A percentile compares a stretch with the other conserved stretches of the same genome.
phyloP scores from a whole-genome alignment of 371 early-diverging fungal species.

The Lichtheimia hyalospora region DNA sequence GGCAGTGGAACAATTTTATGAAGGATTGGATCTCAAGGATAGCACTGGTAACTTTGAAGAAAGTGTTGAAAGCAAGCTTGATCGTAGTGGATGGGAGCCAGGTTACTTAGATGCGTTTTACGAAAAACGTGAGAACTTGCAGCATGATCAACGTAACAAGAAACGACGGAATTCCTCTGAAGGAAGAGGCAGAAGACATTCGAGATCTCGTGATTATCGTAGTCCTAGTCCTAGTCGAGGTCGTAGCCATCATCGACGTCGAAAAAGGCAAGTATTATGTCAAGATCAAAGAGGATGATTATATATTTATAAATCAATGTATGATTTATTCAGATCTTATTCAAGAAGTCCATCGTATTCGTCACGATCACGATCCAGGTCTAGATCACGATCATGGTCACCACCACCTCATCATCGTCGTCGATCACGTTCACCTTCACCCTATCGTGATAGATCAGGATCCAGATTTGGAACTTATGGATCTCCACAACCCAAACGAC shows the following conservation, averaged over 20 bases:
- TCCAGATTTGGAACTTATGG: too few relatives aligned
- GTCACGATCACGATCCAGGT: slow-evolving; percentile 18
- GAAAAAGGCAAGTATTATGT: not conserved
- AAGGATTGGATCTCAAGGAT: slow-evolving; percentile 33
- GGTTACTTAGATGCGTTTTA: slow-evolving; percentile 50
- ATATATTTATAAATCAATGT: not conserved
- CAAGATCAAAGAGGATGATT: not conserved
- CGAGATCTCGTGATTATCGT: slow-evolving; percentile 12
- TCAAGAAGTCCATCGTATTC: slow-evolving; percentile 8
- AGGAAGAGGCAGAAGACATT: slow-evolving; percentile 23
- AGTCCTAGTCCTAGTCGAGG: slow-evolving; percentile 6
- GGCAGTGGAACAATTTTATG: slow-evolving; percentile 49
- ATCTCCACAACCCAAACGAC: too few relatives aligned
- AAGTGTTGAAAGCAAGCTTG: slow-evolving; percentile 19
- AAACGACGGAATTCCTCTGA: slow-evolving; percentile 12
- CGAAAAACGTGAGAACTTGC: slow-evolving; percentile 15
- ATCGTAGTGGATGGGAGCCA: slow-evolving; percentile 63
- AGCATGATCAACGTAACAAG: slow-evolving; percentile 15
- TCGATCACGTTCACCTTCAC: slow-evolving; percentile 10
- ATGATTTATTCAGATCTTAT: not conserved
- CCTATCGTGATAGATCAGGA: too few relatives aligned
- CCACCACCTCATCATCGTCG: slow-evolving; percentile 21
- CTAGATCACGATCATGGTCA: slow-evolving; percentile 44
- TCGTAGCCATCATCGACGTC: not conserved
- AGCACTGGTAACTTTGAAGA: slow-evolving; percentile 25